phyloP scores from a whole-genome alignment of 2,329 filamentous ascomycete genomes.

The Xylariaceae sp. region DNA sequence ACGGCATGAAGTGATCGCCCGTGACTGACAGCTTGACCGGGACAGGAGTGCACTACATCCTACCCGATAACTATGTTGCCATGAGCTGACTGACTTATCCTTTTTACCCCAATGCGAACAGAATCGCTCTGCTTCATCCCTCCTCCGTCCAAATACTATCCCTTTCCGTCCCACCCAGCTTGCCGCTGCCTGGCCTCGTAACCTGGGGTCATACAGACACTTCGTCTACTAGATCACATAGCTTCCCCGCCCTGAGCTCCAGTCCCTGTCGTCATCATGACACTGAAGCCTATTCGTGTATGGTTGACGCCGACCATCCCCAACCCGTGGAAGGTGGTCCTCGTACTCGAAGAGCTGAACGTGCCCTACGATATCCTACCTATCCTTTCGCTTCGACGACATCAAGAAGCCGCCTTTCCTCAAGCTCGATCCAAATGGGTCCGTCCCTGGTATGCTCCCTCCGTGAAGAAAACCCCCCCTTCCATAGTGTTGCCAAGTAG shows the following conservation, averaged over 20 bases:
- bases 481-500: neutral
- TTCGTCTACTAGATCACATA: neutral
- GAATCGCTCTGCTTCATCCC: too few relatives aligned
- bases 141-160: too few relatives aligned
- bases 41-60: too few relatives aligned
- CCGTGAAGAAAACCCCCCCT: neutral
- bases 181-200: too few relatives aligned
- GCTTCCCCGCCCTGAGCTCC: neutral
- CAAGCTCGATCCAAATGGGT: slow-evolving; percentile 3
- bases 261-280: neutral
- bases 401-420: slow-evolving; percentile 4
- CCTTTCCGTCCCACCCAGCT: too few relatives aligned
- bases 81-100: too few relatives aligned
- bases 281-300: slow-evolving; percentile 3
- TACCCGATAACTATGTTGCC: too few relatives aligned
- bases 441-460: slow-evolving; percentile 1
- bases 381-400: neutral
- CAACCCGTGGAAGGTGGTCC: slow-evolving; percentile 5
- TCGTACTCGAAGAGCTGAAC: slow-evolving; percentile 1
- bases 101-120: too few relatives aligned
- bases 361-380: slow-evolving; percentile 1
- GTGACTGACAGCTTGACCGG: too few relatives aligned
- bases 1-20: too few relatives aligned
- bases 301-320: slow-evolving; percentile 2
- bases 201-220: too few relatives aligned